Conservation (phyloP, 1,284 basidiomycete genomes). For the Puccinia novopanici region DNA sequence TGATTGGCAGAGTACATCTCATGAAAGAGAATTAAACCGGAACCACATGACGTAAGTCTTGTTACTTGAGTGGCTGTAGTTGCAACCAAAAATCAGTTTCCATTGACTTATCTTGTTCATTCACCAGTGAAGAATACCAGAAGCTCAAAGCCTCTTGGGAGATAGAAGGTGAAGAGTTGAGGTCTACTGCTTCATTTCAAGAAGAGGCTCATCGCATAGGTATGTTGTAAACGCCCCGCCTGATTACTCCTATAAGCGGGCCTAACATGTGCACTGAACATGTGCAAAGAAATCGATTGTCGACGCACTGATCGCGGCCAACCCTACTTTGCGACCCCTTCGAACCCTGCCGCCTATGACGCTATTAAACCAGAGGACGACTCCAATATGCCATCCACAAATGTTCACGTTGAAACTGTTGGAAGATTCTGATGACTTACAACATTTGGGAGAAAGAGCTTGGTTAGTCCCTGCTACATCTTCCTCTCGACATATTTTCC, state of each 20-base stretch:
- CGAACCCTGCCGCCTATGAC: conserved; percentile 56
- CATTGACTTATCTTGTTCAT: conserved; percentile 58
- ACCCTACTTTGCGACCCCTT: conserved; percentile 69
- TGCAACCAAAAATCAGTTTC: conserved; percentile 51
- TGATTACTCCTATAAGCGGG: neutral
- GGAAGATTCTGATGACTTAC: conserved; percentile 84
- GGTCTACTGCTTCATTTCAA: conserved; percentile 55
- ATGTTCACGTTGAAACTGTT: conserved; percentile 78
- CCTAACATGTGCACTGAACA: neutral
- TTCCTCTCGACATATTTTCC: neutral
- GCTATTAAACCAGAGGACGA: conserved; percentile 64
- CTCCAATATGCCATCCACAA: conserved; percentile 78
- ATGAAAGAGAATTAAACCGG: conserved; percentile 53
- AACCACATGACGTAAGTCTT: conserved; percentile 53
- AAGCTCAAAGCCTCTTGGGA: conserved; percentile 76
- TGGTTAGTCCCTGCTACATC: conserved; percentile 64
- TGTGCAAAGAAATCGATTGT: conserved; percentile 82
- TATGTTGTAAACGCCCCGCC: conserved; percentile 4
- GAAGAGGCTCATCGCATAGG: conserved; percentile 58
- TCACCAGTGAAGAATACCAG: conserved; percentile 68
- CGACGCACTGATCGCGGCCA: conserved; percentile 92
- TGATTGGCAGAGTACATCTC: conserved; percentile 67
- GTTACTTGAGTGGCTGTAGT: conserved; percentile 52
- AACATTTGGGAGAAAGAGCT: conserved; percentile 80
- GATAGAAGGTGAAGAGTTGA: conserved; percentile 68